Evolutionary conservation across 306 rosid species (phyloP).

Genomic region (Ormosia semicastrata): DNA sequence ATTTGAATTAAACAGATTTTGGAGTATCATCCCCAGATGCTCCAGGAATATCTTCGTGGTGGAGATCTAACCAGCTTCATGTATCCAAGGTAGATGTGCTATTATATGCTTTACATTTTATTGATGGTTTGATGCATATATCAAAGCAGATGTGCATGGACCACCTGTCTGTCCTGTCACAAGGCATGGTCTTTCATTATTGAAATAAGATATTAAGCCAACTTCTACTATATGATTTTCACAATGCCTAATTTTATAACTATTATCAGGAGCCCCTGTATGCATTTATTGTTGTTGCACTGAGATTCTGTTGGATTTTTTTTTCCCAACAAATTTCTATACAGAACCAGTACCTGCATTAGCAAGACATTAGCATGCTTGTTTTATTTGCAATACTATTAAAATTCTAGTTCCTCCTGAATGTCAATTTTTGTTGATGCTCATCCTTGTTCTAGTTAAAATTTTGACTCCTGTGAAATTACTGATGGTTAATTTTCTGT

Average conservation of each 20-base stretch:
- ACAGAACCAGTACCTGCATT: background rate
- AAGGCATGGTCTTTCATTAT: background rate
- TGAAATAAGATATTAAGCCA: background rate
- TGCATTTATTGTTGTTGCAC: slow-evolving; percentile 9
- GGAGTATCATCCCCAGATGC: slow-evolving; percentile 99
- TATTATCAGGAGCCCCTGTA: background rate
- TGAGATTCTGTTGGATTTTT: background rate
- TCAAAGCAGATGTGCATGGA: slow-evolving; percentile 10
- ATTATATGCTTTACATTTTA: slow-evolving; percentile 12
- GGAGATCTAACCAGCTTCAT: slow-evolving; percentile 97
- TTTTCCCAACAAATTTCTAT: background rate
- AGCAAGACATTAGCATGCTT: background rate
- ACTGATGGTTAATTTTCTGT: slow-evolving; percentile 4
- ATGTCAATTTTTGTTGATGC: slow-evolving; percentile 1
- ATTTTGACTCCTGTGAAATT: background rate
- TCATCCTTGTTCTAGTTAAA: background rate
- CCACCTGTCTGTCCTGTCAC: slow-evolving; percentile 1
- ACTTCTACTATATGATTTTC: background rate
- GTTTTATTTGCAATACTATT: background rate
- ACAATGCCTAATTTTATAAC: background rate
- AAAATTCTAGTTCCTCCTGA: background rate
- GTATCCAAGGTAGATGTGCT: slow-evolving; percentile 83
- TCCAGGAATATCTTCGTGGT: slow-evolving; percentile 85
- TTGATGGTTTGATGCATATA: slow-evolving; percentile 6
- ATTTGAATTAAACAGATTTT: slow-evolving; percentile 65